Evolutionary conservation across 2,329 filamentous ascomycete species (phyloP).

Genomic region (Simplicillium aogashimaense): DNA sequence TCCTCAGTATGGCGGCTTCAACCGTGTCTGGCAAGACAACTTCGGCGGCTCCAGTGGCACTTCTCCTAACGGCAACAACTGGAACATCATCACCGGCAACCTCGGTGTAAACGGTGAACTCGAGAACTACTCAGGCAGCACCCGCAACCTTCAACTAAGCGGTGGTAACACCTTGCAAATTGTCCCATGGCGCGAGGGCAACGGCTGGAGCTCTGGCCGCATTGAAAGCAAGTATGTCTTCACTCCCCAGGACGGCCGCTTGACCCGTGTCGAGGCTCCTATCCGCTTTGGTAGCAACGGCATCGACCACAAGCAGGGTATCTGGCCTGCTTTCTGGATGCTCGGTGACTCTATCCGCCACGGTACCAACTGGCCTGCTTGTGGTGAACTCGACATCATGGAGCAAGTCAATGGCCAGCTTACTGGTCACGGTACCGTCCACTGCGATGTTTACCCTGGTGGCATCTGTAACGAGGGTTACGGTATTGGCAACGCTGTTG

Average conservation of each 20-base stretch:
- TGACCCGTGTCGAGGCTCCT: conserved; percentile 34
- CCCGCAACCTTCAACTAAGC: conserved; percentile 37
- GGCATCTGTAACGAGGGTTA: conserved; percentile 41
- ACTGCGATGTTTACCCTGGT: conserved; percentile 35
- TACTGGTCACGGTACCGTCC: conserved; percentile 37
- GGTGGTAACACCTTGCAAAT: conserved; percentile 41
- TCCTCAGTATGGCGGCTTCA: conserved; percentile 28
- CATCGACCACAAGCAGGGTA: conserved; percentile 34
- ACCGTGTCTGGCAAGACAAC: conserved; percentile 29
- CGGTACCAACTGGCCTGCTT: conserved; percentile 38
- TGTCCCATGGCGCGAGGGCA: conserved; percentile 30
- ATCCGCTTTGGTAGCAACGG: conserved; percentile 36
- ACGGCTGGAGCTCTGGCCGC: conserved; percentile 43
- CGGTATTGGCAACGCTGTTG: conserved; percentile 26
- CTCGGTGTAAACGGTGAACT: conserved; percentile 41
- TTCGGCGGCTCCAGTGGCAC: conserved; percentile 28
- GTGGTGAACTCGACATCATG: conserved; percentile 49
- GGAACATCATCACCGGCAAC: conserved; percentile 29
- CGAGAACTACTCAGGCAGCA: conserved; percentile 36
- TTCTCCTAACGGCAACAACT: conserved; percentile 22
- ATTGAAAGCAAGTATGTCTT: conserved; percentile 39
- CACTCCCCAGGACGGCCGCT: conserved; percentile 32
- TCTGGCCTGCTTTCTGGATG: conserved; percentile 52
- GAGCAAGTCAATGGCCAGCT: conserved; percentile 42
- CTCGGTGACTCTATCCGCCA: conserved; percentile 38